phyloP scores from a whole-genome alignment of 2,329 filamentous ascomycete genomes.

The Alternaria angustiovoidea region DNA sequence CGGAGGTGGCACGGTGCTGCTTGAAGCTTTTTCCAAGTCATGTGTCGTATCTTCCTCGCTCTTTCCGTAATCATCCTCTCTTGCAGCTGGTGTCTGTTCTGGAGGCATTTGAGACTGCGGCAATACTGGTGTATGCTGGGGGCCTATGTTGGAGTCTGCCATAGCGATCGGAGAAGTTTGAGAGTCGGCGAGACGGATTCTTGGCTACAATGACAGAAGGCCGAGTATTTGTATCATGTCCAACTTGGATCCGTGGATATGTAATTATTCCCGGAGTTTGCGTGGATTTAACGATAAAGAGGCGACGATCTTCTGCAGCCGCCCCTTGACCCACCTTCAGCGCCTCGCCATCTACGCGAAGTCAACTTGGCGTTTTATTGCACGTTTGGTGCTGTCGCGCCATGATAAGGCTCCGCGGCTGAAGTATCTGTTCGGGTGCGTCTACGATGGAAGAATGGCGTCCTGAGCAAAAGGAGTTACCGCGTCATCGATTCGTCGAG shows the following conservation, averaged over 20 bases:
- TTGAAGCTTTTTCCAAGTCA: conserved; percentile 20
- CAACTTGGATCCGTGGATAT: neutral
- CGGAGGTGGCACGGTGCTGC: neutral
- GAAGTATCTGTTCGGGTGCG: neutral
- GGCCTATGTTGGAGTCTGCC: neutral
- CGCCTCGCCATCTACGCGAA: conserved; percentile 1
- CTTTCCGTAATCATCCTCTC: conserved; percentile 2
- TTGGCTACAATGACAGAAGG: neutral
- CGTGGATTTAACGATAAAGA: conserved; percentile 7
- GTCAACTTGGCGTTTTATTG: neutral
- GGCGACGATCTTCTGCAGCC: neutral
- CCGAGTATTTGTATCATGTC: conserved; percentile 12
- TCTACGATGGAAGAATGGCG: neutral
- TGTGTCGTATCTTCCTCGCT: conserved; percentile 12
- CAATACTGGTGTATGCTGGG: neutral
- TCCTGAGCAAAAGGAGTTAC: neutral
- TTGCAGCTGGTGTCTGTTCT: neutral
- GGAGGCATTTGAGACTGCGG: neutral
- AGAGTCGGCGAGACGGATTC: neutral
- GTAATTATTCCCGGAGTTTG: conserved; percentile 21
- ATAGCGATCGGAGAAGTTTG: neutral
- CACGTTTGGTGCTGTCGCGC: conserved; percentile 1
- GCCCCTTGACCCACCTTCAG: conserved; percentile 5
- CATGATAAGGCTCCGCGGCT: neutral
- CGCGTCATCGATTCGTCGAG: conserved; percentile 12